These are phyloP conservation scores for Flaveria linearis DNA, from an alignment of 129 eudicot genomes.

Conservation along the genomic window DNA sequence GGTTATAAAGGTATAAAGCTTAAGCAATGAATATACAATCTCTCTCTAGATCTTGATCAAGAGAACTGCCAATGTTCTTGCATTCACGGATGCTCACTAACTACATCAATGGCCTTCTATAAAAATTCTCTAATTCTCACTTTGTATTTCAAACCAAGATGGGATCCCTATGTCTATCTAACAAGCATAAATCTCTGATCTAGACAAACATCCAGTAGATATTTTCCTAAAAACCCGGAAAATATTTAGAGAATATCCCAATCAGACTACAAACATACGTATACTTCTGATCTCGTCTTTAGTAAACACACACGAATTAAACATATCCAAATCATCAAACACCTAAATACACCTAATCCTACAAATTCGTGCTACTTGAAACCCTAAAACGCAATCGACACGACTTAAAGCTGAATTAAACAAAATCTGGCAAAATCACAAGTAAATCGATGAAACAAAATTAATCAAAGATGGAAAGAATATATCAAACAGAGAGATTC, in stretches of 20 bases:
- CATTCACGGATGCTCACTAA: background rate
- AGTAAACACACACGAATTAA: slow-evolving; percentile 18
- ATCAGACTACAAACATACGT: slow-evolving; percentile 14
- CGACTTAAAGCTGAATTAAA: slow-evolving; percentile 8
- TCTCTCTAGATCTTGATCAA: slow-evolving; percentile 26
- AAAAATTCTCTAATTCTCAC: background rate
- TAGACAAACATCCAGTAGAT: slow-evolving; percentile 17
- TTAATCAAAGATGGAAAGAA: slow-evolving; percentile 5
- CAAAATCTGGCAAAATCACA: slow-evolving; percentile 1
- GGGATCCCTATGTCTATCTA: slow-evolving; percentile 15
- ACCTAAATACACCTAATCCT: slow-evolving; percentile 17
- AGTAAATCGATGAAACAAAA: slow-evolving; percentile 23
- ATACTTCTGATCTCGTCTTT: slow-evolving; percentile 34
- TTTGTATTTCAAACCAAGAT: slow-evolving; percentile 9
- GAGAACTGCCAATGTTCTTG: slow-evolving; percentile 14
- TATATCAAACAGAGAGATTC: background rate
- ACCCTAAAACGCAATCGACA: slow-evolving; percentile 41
- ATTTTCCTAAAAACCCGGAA: slow-evolving; percentile 24
- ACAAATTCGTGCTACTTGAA: slow-evolving; percentile 30
- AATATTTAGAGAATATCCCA: slow-evolving; percentile 26
- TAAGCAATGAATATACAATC: slow-evolving; percentile 2
- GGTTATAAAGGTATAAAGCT: background rate
- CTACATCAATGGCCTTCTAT: background rate
- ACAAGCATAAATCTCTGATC: slow-evolving; percentile 5
- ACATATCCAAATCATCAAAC: background rate